Evolutionary conservation across 2,329 filamentous ascomycete genomes (phyloP), one percentile per base, ranked within the genome.

Genomic region (Knufia petricola): DNA sequence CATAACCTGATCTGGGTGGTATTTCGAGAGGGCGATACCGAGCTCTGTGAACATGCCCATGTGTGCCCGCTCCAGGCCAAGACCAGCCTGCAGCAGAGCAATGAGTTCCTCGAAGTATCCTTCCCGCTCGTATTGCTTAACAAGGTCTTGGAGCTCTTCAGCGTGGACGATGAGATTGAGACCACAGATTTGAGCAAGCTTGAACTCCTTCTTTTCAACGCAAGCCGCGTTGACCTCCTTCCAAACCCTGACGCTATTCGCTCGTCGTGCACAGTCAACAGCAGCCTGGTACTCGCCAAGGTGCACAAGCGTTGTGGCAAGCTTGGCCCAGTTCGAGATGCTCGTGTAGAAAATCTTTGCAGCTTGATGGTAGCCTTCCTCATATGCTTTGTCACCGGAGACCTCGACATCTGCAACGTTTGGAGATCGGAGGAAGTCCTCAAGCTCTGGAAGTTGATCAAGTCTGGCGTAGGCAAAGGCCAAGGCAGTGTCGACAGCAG

Each of bases 91-190:
- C 28, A 98, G 81, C 42, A 98, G 77, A 58, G 82, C 78, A 61
- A 98, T 98, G 54, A 98, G 84, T 72, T 98, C 92, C 59, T 98
- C 92, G 58, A 98, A 98, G 77, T 95, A 98, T 51, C 92, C 92
- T 59, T 95, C 90, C 57, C 79, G 78, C 77, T 98, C 94, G 65
- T 98, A 98, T 65, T 96, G 88, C 73, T 89, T 89, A 59, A 96
- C 90, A 30, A 98, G 80, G 58, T 87, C 84, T 63, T 88, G 80
- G 45, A 98, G 75, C 67, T 98, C 92, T 68, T 98, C 92, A 21
- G 94, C 92, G 68, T 98, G 90, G 20, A 98, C 84, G 61, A 98
- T 95, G 52, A 98, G 76, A 72, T 98, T 96, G 53, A 98, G 81
- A 76, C 94, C 94, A 63, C 92, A 98, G 60, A 98, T 98, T 71